Base-by-base conservation (phyloP, 192 early-diverging fungal genomes). In the Pilobolus umbonatus region DNA sequence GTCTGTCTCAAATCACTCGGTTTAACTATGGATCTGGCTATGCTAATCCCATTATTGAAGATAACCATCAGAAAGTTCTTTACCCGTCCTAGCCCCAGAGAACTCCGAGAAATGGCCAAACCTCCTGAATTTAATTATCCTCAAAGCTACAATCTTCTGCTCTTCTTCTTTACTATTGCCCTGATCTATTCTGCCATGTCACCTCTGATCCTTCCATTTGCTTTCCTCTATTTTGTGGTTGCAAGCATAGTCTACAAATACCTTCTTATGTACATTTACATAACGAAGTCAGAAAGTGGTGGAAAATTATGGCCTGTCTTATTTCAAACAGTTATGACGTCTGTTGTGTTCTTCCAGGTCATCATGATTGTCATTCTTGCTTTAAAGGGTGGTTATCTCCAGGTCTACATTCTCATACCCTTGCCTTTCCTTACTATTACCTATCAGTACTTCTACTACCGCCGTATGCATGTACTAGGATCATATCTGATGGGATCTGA, bases 121-220 rank as follows among this genome's bases (percentile, higher is more conserved):
- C 85, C 88, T 26, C 81, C 80, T 5, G 82, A 84, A 55, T 87
- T 91, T 70, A 86, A 87, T 64, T 89, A 83, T 55, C 77, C 86
- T 11, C 77, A 79, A 6, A 75, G 80, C 39, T 88, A 89, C 66
- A 85, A 84, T 42, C 52, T 81, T 11, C 75, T 85, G 17, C 53
- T 88, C 57, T 91, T 87, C 69, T 74, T 88, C 30, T 82, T 89
- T 55, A 88, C 86, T 3, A 80, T 89, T 60, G 80, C 81, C 25
- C 73, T 91, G 51, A 62, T 91, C 12, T 91, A 88, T 63, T 80
- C 80, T 42, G 80, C 86, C 7, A 83, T 88, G 51, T 78, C 88
- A 8, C 88, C 88, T 1, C 62, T 91, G 10, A 75, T 83, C 21
- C 68, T 91, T 25, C 76, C 80, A 17, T 88, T 91, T 77, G 80